These are phyloP conservation scores for Trichoderma lentiforme DNA, from an alignment of 2,329 filamentous ascomycete genomes.

Conservation along the genomic window DNA sequence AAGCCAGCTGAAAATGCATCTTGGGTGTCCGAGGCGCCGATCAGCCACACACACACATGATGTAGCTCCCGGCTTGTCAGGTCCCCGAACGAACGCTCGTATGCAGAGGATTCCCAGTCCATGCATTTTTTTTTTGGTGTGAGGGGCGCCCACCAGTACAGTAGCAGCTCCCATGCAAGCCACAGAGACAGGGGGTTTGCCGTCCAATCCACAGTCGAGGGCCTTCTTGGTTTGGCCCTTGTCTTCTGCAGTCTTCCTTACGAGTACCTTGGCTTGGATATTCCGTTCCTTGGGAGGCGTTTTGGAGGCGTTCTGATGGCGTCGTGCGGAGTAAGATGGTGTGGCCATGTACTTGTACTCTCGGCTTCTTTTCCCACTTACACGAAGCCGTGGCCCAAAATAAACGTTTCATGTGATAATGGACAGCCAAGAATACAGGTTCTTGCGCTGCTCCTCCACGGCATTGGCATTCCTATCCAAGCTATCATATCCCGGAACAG, in stretches of 20 bases:
- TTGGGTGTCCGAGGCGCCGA: conserved; percentile 7
- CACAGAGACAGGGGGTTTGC: neutral
- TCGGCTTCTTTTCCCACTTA: conserved; percentile 7
- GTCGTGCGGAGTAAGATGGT: conserved; percentile 7
- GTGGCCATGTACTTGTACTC: neutral
- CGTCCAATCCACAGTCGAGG: neutral
- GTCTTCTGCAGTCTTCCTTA: neutral
- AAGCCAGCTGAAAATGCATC: neutral
- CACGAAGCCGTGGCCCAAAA: neutral
- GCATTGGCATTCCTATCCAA: no score
- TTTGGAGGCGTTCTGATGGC: conserved; percentile 1
- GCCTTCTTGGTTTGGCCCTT: neutral
- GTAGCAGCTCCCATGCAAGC: conserved; percentile 4
- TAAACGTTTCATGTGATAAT: conserved; percentile 8
- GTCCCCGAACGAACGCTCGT: neutral
- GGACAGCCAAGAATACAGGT: neutral
- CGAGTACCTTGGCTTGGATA: neutral
- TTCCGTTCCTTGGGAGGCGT: neutral
- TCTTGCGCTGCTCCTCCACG: neutral
- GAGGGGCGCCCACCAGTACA: neutral
- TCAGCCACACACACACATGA: conserved; percentile 2
- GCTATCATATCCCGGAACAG: neutral
- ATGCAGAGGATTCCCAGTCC: neutral
- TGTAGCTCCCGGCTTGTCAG: conserved; percentile 7
- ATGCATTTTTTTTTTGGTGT: neutral